phyloP scores from a whole-genome alignment of 2,329 filamentous ascomycete genomes.

The Zymoseptoria tritici region DNA sequence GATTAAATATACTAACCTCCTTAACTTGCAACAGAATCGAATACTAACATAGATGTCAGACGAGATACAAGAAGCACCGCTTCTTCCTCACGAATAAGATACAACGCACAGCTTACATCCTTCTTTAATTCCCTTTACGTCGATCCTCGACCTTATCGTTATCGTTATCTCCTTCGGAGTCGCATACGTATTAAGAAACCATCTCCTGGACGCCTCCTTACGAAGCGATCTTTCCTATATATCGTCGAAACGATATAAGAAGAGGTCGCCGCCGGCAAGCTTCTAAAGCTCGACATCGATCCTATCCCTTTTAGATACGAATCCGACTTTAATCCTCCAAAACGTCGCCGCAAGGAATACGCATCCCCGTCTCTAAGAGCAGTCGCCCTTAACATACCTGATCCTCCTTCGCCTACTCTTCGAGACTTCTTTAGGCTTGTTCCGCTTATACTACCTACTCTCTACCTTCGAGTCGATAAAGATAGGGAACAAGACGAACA shows the following conservation, averaged over 20 bases:
- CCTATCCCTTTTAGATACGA: too few species aligned
- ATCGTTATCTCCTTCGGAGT: not conserved
- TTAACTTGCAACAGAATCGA: not conserved
- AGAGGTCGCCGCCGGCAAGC: not conserved
- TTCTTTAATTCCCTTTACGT: not conserved
- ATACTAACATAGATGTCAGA: not conserved
- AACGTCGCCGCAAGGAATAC: not conserved
- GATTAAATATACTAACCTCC: not conserved
- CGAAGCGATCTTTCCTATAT: not conserved
- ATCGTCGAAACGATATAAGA: not conserved
- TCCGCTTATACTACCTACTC: too few species aligned
- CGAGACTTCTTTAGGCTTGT: too few species aligned
- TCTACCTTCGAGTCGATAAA: too few species aligned
- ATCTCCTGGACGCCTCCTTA: not conserved
- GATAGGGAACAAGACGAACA: not conserved
- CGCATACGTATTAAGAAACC: not conserved
- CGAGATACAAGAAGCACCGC: not conserved
- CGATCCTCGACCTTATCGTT: not conserved
- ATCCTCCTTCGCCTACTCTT: too few species aligned
- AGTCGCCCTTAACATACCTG: too few species aligned
- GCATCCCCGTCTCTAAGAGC: too few species aligned
- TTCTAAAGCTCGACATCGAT: too few species aligned
- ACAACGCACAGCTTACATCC: not conserved
- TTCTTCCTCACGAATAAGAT: not conserved
- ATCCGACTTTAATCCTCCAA: too few species aligned